A percentile compares a stretch with the other conserved stretches of the same genome.
Evolutionary conservation across 78 protist species (phyloP).

Genomic region (Dictyostelium citrinum): DNA sequence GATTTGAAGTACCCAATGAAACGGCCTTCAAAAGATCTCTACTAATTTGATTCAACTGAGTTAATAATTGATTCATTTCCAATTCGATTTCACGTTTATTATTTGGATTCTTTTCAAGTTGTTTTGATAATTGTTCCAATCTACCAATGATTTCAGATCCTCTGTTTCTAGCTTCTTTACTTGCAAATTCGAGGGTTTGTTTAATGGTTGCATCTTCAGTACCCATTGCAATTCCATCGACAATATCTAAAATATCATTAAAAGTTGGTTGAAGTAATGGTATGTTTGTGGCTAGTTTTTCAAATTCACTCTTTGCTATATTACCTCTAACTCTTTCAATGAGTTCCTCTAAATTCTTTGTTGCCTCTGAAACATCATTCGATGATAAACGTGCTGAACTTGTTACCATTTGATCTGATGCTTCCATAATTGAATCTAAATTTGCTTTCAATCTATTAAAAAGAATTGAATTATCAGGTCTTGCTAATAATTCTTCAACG

Average conservation of each 20-base stretch:
- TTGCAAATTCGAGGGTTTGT: neutral
- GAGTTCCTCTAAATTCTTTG: neutral
- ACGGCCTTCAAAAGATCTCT: slow-evolving; percentile 13
- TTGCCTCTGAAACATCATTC: slow-evolving; percentile 46
- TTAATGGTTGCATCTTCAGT: slow-evolving; percentile 28
- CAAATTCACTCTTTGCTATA: neutral
- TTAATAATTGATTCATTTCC: slow-evolving; percentile 6
- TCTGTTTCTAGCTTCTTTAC: neutral
- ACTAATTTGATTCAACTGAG: slow-evolving; percentile 2
- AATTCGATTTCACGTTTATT: neutral
- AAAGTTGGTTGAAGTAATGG: neutral
- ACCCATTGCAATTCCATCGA: slow-evolving; percentile 1
- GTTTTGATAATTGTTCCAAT: neutral
- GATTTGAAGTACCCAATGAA: slow-evolving; percentile 17
- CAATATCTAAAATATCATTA: neutral
- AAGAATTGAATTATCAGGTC: slow-evolving; percentile 38
- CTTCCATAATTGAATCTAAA: slow-evolving; percentile 38
- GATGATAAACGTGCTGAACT: slow-evolving; percentile 59
- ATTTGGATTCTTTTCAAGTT: neutral
- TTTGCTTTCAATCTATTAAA: slow-evolving; percentile 11
- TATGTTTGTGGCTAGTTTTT: neutral
- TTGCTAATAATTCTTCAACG: slow-evolving; percentile 28
- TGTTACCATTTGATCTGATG: slow-evolving; percentile 57
- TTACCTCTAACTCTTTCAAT: slow-evolving; percentile 9
- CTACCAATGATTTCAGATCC: slow-evolving; percentile 3